Conservation (phyloP, 2,329 filamentous ascomycete species). For the Cytospora piceae region DNA sequence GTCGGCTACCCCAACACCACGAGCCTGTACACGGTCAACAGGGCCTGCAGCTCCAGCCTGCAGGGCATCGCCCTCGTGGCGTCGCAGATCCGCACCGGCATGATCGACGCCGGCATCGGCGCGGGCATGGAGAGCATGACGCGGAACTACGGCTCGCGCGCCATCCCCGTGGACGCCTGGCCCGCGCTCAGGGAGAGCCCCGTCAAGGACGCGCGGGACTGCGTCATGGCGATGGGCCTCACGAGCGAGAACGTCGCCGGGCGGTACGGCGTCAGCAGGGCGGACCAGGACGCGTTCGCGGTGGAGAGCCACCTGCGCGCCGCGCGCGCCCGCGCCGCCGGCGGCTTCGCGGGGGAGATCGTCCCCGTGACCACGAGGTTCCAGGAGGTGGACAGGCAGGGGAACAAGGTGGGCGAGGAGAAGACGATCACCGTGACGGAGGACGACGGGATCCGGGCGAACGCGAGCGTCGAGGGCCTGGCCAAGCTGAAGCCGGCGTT, state of each 20-base stretch:
- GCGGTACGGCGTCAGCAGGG: conserved; percentile 72
- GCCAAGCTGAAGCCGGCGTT: conserved; percentile 86
- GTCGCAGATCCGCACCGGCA: conserved; percentile 73
- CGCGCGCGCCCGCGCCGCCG: conserved; percentile 67
- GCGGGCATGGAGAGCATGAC: conserved; percentile 98
- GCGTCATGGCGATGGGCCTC: conserved; percentile 92
- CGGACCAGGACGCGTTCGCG: conserved; percentile 84
- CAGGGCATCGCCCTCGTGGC: conserved; percentile 77
- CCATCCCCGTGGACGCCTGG: conserved; percentile 86
- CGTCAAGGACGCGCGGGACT: conserved; percentile 75
- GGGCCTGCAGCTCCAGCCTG: conserved; percentile 80
- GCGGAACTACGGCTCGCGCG: conserved; percentile 79
- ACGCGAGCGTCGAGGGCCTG: conserved; percentile 70
- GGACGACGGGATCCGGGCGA: conserved; percentile 82
- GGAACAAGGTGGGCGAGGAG: conserved; percentile 55
- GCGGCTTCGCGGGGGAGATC: conserved; percentile 78
- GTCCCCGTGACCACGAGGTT: conserved; percentile 76
- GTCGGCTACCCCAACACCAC: conserved; percentile 74
- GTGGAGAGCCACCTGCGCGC: conserved; percentile 75
- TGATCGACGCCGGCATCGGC: conserved; percentile 75
- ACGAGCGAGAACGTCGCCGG: conserved; percentile 87
- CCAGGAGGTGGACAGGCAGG: conserved; percentile 66
- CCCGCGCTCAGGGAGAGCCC: conserved; percentile 67
- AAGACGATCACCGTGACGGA: conserved; percentile 69
- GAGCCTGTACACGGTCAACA: conserved; percentile 83